Conservation (phyloP, 495 filamentous ascomycete species). For the Hypoxylon lenormandii region DNA sequence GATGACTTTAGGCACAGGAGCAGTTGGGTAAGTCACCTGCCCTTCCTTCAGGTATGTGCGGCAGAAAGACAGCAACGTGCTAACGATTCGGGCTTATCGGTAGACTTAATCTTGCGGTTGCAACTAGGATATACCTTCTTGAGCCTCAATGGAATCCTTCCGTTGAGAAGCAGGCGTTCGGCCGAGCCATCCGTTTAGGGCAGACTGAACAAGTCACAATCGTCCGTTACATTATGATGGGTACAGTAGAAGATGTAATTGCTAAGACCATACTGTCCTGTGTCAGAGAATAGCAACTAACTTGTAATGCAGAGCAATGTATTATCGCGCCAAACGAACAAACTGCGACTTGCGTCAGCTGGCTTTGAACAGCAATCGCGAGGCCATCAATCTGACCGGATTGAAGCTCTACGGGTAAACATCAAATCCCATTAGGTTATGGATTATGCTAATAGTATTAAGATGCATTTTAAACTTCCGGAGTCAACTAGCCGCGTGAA, state of each 20-base stretch:
- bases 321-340: conserved; percentile 1
- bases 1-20: conserved; percentile 66
- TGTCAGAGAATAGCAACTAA: background rate
- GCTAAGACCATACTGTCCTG: background rate
- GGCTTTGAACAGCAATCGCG: conserved; percentile 1
- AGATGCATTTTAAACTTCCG: background rate
- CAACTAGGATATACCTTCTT: conserved; percentile 59
- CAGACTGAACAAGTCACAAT: conserved; percentile 59
- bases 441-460: background rate
- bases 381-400: background rate
- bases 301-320: background rate
- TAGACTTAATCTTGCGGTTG: conserved; percentile 61
- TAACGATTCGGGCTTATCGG: background rate
- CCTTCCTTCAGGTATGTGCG: too few relatives aligned
- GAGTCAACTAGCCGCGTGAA: background rate
- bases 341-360: background rate
- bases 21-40: conserved; percentile 57
- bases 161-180: conserved; percentile 64
- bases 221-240: conserved; percentile 56
- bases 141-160: conserved; percentile 67
- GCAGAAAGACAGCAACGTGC: too few relatives aligned
- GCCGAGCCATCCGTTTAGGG: conserved; percentile 57
- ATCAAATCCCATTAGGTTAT: too few relatives aligned
- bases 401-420: conserved; percentile 4
- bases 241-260: conserved; percentile 63